Evolutionary conservation across 352 stramenopile genomes (phyloP), one percentile per base, ranked within the genome.

Genomic region (Pilasporangium apinafurcum): DNA sequence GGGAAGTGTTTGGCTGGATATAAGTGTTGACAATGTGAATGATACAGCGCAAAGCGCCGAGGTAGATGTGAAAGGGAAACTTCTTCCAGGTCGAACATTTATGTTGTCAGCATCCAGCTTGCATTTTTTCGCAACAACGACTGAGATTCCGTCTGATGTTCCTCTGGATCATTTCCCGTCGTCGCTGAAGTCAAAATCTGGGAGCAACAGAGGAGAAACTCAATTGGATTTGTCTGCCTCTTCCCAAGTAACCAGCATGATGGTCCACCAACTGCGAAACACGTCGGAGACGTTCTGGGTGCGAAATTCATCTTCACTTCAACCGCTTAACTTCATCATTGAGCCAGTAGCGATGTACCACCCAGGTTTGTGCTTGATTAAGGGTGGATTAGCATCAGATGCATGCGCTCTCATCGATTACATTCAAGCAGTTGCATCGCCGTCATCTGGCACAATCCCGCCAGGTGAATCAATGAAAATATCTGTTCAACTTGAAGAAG

Each of bases 41-140:
- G 59, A 88, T 45, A 69, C 78, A 22, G 63, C 78, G 0, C 78
- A 90, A 29, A 61, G 57, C 6, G 75, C 86, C 50, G 62, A 90
- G 34, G 64, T 93, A 30, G 37, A 71, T 16, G 67, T 95, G 1
- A 77, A 81, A 37, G 83, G 83, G 25, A 85, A 85, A 18, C 55
- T 92, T 6, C 42, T 87, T 9, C 80, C 80, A n/a, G 83, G 83
- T 28, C 76, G 77, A 50, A 92, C 83, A 14, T 92, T 95, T 45
- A 58, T 73, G 12, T 35, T 92, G n/a, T 95, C 83, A 16, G 66
- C 75, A 8, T 85, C 77, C 5, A 86, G 57, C 34, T 48, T 95
- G 34, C 76, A 87, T 45, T 92, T 95, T 55, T 84, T 90, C 43
- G 79, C 76, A 7, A 65, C 65, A 20, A 59, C 73, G 29, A 83